Conservation (phyloP, 176 grass and related monocot species). For the Musa schizocarpa region DNA sequence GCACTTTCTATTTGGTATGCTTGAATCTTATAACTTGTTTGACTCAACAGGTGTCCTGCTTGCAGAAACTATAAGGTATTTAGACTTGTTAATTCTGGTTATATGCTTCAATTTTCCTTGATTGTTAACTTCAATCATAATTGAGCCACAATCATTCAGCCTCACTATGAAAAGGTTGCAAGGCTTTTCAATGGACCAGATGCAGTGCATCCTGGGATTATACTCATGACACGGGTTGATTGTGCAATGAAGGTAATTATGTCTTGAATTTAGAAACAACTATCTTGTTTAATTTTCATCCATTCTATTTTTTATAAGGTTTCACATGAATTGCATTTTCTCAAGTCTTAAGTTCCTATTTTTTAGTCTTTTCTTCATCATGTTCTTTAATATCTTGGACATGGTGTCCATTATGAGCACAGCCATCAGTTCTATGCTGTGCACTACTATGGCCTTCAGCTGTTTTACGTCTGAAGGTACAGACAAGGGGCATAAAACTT, state of each 20-base stretch:
- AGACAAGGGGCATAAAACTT: too few species aligned
- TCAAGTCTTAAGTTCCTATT: neutral
- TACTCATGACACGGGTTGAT: constrained; percentile 80
- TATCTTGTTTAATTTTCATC: neutral
- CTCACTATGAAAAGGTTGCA: constrained; percentile 92
- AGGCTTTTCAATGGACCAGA: constrained; percentile 84
- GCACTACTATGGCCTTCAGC: neutral
- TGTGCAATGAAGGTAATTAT: constrained; percentile 84
- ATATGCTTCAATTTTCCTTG: neutral
- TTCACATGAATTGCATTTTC: neutral
- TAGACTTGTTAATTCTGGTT: neutral
- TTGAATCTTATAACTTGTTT: neutral
- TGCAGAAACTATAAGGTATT: constrained; percentile 99
- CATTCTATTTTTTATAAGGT: neutral
- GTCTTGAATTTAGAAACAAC: constrained; percentile 10
- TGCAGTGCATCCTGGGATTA: constrained; percentile 70
- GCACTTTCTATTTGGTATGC: neutral
- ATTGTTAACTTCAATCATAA: neutral
- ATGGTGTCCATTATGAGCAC: too few species aligned
- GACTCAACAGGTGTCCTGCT: constrained; percentile 70
- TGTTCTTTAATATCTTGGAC: too few species aligned
- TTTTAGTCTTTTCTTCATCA: too few species aligned
- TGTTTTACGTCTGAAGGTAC: neutral
- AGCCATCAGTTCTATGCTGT: too few species aligned
- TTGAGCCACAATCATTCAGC: constrained; percentile 37